Evolutionary conservation across 2,329 filamentous ascomycete species (phyloP), one percentile per base, ranked within the genome.

Genomic region (Aphanocladium album): DNA sequence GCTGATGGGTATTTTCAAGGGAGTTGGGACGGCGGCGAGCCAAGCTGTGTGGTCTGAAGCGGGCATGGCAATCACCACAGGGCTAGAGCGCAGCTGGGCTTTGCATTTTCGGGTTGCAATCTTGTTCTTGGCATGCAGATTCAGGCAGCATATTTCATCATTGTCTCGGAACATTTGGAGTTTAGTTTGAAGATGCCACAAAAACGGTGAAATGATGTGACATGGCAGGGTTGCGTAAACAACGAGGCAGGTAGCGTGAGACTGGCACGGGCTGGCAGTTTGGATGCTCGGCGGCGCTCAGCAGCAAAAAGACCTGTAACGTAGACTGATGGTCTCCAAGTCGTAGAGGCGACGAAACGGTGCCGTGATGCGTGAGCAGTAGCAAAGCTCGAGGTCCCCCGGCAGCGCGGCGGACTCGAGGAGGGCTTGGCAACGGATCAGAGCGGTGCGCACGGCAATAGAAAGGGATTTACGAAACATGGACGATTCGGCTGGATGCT

Each of bases 31-130:
- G 64, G 66, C 64, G 65, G 63, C 62, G 59, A 66, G 67, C 64
- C 62, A 72, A 65, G 64, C 61, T 66, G 63, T 62, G 64, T 65
- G 65, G 64, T 62, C 49, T 64, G 64, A 62, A 65, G 65, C 70
- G 73, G 67, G 74, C 65, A 71, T 65, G 71, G 68, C 71, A 72
- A 71, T 70, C 71, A 70, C 65, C 69, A 67, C 66, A 70, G 72
- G 74, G 69, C 72, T 71, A 71, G 71, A 67, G 69, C 70, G 71
- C 70, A 70, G 68, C 68, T 72, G 70, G 72, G 66, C 25, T 68
- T 73, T 71, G 70, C 57, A 60, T 60, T 60, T 58, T 60, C 57
- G 70, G 69, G 71, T 74, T 71, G 70, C 73, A 73, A 68, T 60
- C 65, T 66, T 72, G 67, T 64, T 64, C 62, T 64, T 64, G 61